Evolutionary conservation across 805 yeast genomes (phyloP).

Genomic region (Candida vaughaniae): DNA sequence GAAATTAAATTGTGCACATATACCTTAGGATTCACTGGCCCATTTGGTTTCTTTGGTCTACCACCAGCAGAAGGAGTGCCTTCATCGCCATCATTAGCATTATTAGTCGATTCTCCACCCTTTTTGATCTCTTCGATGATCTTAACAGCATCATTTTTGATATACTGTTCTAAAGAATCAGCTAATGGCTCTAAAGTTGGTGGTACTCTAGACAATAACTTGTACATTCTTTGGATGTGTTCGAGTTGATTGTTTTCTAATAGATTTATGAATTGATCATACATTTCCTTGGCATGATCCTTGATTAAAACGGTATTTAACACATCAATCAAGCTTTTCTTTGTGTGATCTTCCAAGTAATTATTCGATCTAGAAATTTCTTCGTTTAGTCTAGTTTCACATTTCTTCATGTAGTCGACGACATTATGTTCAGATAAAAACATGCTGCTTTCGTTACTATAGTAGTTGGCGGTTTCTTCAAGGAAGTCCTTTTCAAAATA

Average conservation of each 20-base stretch:
- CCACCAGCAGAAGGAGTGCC: slow-evolving; percentile 11
- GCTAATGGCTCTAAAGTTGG: slow-evolving; percentile 78
- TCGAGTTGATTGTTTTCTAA: slow-evolving; percentile 69
- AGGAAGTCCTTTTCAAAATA: slow-evolving; percentile 78
- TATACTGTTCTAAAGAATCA: slow-evolving; percentile 66
- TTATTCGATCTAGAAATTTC: slow-evolving; percentile 77
- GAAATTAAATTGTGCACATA: slow-evolving; percentile 76
- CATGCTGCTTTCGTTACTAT: slow-evolving; percentile 62
- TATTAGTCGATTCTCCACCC: slow-evolving; percentile 22
- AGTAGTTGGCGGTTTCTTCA: slow-evolving; percentile 65
- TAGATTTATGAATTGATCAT: slow-evolving; percentile 71
- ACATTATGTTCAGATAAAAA: slow-evolving; percentile 75
- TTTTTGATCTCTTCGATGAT: slow-evolving; percentile 55
- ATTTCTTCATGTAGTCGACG: slow-evolving; percentile 86
- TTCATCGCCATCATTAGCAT: slow-evolving; percentile 12
- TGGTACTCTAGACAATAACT: slow-evolving; percentile 73
- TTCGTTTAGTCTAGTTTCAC: slow-evolving; percentile 77
- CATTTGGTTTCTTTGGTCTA: slow-evolving; percentile 18
- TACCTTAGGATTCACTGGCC: slow-evolving; percentile 61
- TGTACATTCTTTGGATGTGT: slow-evolving; percentile 77
- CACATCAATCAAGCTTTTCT: slow-evolving; percentile 70
- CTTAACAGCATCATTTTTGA: slow-evolving; percentile 48
- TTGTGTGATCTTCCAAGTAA: slow-evolving; percentile 83
- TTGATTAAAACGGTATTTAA: slow-evolving; percentile 76
- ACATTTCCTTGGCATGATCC: slow-evolving; percentile 72